Conservation (phyloP, 2,329 filamentous ascomycete genomes). For the Venturia pyrina region DNA sequence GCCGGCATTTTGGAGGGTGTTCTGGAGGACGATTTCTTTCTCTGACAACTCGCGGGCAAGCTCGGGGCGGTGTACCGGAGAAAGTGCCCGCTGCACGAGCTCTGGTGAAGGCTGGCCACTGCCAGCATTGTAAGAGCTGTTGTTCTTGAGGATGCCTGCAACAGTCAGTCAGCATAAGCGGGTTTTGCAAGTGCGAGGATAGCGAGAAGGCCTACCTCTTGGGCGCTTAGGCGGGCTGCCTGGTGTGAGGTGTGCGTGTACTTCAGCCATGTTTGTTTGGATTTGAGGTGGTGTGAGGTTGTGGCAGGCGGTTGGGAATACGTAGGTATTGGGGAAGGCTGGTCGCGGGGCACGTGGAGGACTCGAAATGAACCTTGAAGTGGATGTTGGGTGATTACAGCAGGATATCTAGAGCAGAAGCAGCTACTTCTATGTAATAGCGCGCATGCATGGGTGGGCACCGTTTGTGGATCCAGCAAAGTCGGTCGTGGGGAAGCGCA, state of each 20-base stretch:
- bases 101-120: constrained; percentile 20
- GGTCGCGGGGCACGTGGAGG: not conserved
- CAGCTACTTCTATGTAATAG: not conserved
- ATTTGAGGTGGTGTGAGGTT: not conserved
- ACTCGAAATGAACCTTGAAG: not conserved
- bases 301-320: not conserved
- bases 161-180: constrained; percentile 7
- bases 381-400: not conserved
- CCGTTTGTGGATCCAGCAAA: not conserved
- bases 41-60: constrained; percentile 48
- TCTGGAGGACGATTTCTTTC: constrained; percentile 86
- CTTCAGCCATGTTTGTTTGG: constrained; percentile 3
- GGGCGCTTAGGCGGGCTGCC: constrained; percentile 11
- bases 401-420: not conserved
- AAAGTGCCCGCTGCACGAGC: not conserved
- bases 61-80: constrained; percentile 27
- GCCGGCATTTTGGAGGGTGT: constrained; percentile 90
- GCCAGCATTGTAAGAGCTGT: constrained; percentile 49
- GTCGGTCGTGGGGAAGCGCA: not conserved
- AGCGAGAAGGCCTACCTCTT: constrained; percentile 1
- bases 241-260: constrained; percentile 6
- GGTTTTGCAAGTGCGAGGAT: not conserved
- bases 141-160: constrained; percentile 89
- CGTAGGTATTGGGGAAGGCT: not conserved
- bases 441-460: not conserved